Percentiles rank a stretch among this genome's conserved stretches.
These are phyloP conservation scores for Puccinia hordei DNA, from an alignment of 1,284 basidiomycete species.

Conservation along the genomic window DNA sequence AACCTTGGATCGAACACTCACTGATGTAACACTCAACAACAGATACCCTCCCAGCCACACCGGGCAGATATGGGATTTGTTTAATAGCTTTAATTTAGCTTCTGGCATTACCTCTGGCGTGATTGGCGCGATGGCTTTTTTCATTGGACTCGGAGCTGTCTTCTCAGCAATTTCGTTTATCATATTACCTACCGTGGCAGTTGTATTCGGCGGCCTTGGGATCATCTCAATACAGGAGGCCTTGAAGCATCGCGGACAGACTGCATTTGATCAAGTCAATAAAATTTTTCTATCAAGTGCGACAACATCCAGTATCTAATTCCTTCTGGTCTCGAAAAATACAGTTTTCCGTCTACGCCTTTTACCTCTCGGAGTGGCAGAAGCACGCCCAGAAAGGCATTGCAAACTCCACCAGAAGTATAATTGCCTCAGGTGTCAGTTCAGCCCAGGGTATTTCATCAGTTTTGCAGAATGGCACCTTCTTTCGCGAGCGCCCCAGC, in stretches of 20 bases:
- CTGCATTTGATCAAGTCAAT: neutral
- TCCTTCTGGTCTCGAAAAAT: neutral
- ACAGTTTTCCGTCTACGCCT: constrained; percentile 37
- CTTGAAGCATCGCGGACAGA: constrained; percentile 1
- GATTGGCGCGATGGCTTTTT: neutral
- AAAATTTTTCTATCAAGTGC: no score
- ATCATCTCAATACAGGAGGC: constrained; percentile 12
- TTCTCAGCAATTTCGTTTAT: neutral
- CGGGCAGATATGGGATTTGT: constrained; percentile 31
- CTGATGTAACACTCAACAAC: neutral
- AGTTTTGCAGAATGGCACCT: constrained; percentile 36
- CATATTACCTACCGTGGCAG: neutral
- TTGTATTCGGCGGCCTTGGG: constrained; percentile 10
- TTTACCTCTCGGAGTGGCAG: constrained; percentile 45
- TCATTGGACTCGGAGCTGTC: neutral
- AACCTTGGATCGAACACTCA: neutral
- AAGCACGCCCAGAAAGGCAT: constrained; percentile 36
- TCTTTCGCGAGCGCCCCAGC: constrained; percentile 36
- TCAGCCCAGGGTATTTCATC: constrained; percentile 21
- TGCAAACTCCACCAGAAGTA: constrained; percentile 25
- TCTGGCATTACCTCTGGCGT: neutral
- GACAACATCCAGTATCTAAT: no score
- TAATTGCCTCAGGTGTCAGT: constrained; percentile 40
- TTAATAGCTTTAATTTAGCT: constrained; percentile 28
- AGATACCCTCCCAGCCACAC: constrained; percentile 30